A percentile compares a stretch with the other conserved stretches of the same genome.
phyloP scores from a whole-genome alignment of 768 basidiomycete species.

The Mycena kentingensis region DNA sequence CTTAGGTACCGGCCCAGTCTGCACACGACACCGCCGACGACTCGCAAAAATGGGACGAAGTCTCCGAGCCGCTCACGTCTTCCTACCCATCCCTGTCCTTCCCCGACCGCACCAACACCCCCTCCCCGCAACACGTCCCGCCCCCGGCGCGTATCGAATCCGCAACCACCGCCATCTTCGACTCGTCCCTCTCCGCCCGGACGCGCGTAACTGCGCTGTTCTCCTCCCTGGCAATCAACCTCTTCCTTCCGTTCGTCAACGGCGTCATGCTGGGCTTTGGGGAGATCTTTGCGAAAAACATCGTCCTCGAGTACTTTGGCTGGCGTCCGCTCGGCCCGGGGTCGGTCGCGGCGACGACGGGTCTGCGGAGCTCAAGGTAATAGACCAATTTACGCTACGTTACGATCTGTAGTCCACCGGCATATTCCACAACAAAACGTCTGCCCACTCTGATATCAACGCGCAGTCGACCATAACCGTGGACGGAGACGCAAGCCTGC shows the following conservation, averaged over 20 bases:
- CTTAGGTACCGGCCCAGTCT: conserved; percentile 26
- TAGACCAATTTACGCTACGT: background rate
- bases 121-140: conserved; percentile 40
- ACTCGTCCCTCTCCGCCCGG: conserved; percentile 61
- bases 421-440: too few relatives aligned
- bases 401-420: conserved; percentile 50
- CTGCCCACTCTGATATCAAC: too few relatives aligned
- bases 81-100: conserved; percentile 84
- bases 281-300: conserved; percentile 85
- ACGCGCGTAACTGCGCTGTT: conserved; percentile 70
- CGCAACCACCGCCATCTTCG: conserved; percentile 71
- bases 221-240: conserved; percentile 79
- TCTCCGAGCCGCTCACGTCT: conserved; percentile 57
- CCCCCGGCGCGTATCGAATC: conserved; percentile 32
- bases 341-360: conserved; percentile 41
- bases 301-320: conserved; percentile 59
- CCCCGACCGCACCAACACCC: conserved; percentile 61
- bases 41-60: conserved; percentile 74
- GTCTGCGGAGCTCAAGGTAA: conserved; percentile 29
- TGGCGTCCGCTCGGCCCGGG: conserved; percentile 42
- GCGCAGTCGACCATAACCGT: too few relatives aligned
- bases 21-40: conserved; percentile 42
- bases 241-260: conserved; percentile 86
- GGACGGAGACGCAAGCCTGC: too few relatives aligned
- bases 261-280: conserved; percentile 97